Evolutionary conservation across 2,329 filamentous ascomycete species (phyloP).

Genomic region (Aureobasidium mangrovei): DNA sequence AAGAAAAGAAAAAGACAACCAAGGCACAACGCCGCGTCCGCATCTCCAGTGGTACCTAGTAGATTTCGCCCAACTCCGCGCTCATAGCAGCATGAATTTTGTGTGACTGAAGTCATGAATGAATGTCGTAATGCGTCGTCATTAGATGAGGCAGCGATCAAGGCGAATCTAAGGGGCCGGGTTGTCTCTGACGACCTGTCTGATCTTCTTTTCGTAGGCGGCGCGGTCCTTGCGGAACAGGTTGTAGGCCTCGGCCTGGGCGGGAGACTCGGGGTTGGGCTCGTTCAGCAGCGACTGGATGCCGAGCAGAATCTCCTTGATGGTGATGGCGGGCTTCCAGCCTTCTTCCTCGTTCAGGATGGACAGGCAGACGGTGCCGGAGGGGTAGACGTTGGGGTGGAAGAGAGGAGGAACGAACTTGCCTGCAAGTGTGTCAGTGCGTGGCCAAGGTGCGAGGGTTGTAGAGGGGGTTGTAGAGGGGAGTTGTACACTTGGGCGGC

Average conservation of each 20-base stretch:
- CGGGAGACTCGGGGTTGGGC: slow-evolving; percentile 92
- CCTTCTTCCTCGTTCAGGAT: slow-evolving; percentile 98
- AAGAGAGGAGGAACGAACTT: slow-evolving; percentile 95
- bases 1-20: background rate
- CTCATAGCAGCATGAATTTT: background rate
- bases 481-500: slow-evolving; percentile 77
- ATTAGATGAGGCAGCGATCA: background rate
- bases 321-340: slow-evolving; percentile 97
- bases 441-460: background rate
- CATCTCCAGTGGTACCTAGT: background rate
- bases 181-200: slow-evolving; percentile 81
- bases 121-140: background rate
- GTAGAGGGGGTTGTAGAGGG: background rate
- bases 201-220: slow-evolving; percentile 84
- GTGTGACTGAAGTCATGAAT: background rate
- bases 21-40: background rate
- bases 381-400: slow-evolving; percentile 97
- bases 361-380: slow-evolving; percentile 91
- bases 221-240: slow-evolving; percentile 82
- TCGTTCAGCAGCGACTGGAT: slow-evolving; percentile 95
- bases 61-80: background rate
- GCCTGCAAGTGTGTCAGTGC: slow-evolving; percentile 45
- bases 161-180: slow-evolving; percentile 51
- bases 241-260: slow-evolving; percentile 95
- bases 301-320: slow-evolving; percentile 93